Percentiles rank a stretch among this genome's conserved stretches.
phyloP scores from a whole-genome alignment of 345 rosid genomes.

The Lumnitzera littorea region DNA sequence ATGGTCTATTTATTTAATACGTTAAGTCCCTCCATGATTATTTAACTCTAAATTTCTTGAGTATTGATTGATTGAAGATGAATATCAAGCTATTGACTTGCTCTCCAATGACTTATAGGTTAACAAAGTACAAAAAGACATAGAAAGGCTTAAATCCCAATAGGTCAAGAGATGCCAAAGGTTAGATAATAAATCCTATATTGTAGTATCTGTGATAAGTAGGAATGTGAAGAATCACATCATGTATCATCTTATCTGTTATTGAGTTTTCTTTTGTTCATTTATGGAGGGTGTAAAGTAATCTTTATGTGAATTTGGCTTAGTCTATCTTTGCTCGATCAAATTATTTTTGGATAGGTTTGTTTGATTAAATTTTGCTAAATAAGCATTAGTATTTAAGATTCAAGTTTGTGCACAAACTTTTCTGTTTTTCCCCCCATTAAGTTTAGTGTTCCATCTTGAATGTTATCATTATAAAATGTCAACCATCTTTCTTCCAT shows the following conservation, averaged over 20 bases:
- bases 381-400: no score
- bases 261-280: neutral
- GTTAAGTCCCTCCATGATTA: slow-evolving; percentile 43
- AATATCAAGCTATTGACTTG: neutral
- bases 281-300: no score
- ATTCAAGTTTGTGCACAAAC: no score
- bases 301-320: no score
- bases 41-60: neutral
- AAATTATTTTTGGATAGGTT: no score
- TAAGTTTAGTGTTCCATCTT: no score
- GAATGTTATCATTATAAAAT: no score
- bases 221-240: neutral
- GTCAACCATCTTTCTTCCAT: no score
- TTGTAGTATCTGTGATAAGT: neutral
- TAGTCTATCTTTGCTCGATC: no score
- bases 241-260: neutral
- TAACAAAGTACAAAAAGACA: slow-evolving; percentile 79
- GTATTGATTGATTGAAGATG: neutral
- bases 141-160: slow-evolving; percentile 81
- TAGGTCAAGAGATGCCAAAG: slow-evolving; percentile 78
- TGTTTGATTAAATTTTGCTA: no score
- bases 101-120: slow-evolving; percentile 37
- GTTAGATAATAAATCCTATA: slow-evolving; percentile 20
- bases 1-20: slow-evolving; percentile 94
- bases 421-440: no score